Base-by-base conservation (phyloP, 352 stramenopile species). In the Phytophthora capsici region DNA sequence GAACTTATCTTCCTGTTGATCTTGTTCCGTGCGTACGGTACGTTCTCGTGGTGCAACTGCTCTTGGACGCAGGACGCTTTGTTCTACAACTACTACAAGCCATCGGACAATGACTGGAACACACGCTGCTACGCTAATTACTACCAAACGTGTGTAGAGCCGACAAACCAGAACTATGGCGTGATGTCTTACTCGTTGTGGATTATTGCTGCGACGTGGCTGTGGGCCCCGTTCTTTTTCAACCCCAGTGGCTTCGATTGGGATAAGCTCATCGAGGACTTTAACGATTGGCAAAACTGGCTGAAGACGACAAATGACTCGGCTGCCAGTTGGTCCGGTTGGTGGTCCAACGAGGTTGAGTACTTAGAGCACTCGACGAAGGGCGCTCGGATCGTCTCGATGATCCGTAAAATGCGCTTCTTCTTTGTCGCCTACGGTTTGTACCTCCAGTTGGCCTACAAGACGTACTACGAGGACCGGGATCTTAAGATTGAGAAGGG, bases 221-320 rank as follows among this genome's bases (percentile, higher is more conserved):
- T 95, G 64, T 95, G 86, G 86, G 83, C 82, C 2, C 88, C 88
- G 36, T 95, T 96, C 73, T 87, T 96, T 69, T 96, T 99, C 78
- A 99, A 99, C 75, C 97, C 97, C 22, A 96, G 98, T 40, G 98
- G 95, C n/a, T 95, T 99, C 54, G 97, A 99, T 59, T 99, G 97
- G 96, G 93, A 98, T 77, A 97, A 99, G 72, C 85, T 99, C 34
- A 90, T 92, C 26, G 83, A 93, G 8, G 97, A 99, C 76, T 99
- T 90, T 73, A 90, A 80, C 49, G 85, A 95, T 60, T 99, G 95
- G 89, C 86, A 99, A 37, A 88, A 93, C 56, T 99, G 96, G 97
- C 93, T 99, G 63, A 79, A 72, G 22, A 94, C 87, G 34, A 91
- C 86, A 23, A 95, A 96, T 36, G 88, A 96, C 57, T 94, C 86